These are phyloP conservation scores for Dalbergia cultrata DNA, from an alignment of 306 rosid genomes.

Conservation along the genomic window DNA sequence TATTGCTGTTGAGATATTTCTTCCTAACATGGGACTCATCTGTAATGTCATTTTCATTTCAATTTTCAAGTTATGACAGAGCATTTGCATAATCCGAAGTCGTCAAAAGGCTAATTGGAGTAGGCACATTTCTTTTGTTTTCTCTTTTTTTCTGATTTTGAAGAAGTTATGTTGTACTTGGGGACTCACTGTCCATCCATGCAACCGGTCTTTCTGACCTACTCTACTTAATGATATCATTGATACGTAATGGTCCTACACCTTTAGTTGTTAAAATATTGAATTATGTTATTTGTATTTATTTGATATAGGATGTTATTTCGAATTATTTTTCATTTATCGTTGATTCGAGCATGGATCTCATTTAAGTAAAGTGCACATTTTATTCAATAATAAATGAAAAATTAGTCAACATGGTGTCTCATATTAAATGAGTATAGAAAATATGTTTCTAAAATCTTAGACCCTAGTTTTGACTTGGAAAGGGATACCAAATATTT, in stretches of 20 bases:
- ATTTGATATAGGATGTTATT: too few relatives aligned
- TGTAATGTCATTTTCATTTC: conserved; percentile 38
- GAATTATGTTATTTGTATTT: too few relatives aligned
- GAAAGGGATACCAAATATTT: background rate
- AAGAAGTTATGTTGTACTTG: conserved; percentile 29
- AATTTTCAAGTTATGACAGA: conserved; percentile 37
- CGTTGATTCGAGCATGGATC: too few relatives aligned
- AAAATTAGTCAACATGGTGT: too few relatives aligned
- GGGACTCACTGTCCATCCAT: background rate
- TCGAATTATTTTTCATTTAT: too few relatives aligned
- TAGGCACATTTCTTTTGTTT: conserved; percentile 8
- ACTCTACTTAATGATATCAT: conserved; percentile 2
- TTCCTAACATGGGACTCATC: conserved; percentile 14
- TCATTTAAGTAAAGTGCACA: too few relatives aligned
- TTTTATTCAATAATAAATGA: too few relatives aligned
- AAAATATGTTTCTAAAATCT: too few relatives aligned
- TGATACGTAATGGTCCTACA: conserved; percentile 18
- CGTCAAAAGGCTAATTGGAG: conserved; percentile 30
- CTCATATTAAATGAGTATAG: too few relatives aligned
- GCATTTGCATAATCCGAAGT: conserved; percentile 31
- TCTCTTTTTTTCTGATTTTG: background rate
- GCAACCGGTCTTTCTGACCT: conserved; percentile 29
- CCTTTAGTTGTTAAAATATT: conserved; percentile 45
- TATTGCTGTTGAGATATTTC: conserved; percentile 42
- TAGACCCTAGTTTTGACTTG: conserved; percentile 30